These are phyloP conservation scores for Glycine tomentella DNA, from an alignment of 306 rosid genomes.

Conservation along the genomic window DNA sequence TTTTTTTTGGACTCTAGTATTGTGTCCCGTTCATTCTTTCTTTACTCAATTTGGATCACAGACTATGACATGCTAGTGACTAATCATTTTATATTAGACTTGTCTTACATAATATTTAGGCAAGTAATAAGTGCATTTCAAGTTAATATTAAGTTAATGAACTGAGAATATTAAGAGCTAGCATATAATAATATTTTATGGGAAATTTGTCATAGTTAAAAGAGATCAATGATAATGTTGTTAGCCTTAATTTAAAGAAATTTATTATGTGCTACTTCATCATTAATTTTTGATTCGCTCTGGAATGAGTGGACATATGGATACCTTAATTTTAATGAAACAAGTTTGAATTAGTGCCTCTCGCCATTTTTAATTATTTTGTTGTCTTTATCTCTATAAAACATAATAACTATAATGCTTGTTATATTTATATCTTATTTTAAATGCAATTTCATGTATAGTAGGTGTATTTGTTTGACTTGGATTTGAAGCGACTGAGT, in stretches of 20 bases:
- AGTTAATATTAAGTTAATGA: too few species aligned
- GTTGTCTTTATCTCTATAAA: conserved; percentile 27
- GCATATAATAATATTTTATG: too few species aligned
- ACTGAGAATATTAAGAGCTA: too few species aligned
- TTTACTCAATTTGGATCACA: too few species aligned
- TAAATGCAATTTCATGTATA: conserved; percentile 47
- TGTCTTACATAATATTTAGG: too few species aligned
- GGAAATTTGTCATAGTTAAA: too few species aligned
- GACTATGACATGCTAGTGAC: too few species aligned
- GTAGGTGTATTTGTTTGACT: conserved; percentile 83
- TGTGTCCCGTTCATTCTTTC: too few species aligned
- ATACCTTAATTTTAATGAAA: conserved; percentile 10
- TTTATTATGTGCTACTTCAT: neutral
- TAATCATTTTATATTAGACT: too few species aligned
- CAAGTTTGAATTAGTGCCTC: conserved; percentile 24
- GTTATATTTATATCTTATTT: conserved; percentile 38
- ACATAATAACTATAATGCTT: conserved; percentile 35
- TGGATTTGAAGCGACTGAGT: conserved; percentile 84
- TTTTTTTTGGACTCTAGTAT: too few species aligned
- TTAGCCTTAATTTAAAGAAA: neutral
- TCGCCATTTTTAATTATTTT: conserved; percentile 2
- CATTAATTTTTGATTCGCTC: neutral
- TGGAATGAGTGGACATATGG: neutral
- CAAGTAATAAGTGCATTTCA: too few species aligned
- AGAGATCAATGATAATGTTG: too few species aligned